Evolutionary conservation across 352 stramenopile genomes (phyloP).

Genomic region (Pilasporangium apinafurcum): DNA sequence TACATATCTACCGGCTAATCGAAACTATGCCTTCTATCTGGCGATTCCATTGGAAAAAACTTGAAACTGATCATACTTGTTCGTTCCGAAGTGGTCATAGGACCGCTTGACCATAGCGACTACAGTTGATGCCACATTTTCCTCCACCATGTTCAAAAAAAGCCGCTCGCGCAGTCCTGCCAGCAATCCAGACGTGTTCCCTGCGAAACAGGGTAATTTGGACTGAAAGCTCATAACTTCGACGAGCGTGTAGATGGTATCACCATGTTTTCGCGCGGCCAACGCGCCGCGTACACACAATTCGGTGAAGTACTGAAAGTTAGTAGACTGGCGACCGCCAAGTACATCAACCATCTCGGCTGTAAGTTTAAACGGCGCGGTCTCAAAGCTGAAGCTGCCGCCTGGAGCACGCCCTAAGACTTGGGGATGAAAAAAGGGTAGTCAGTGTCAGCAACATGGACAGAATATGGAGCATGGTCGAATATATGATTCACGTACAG

Average conservation of each 20-base stretch:
- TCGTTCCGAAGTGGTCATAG: slow-evolving; percentile 94
- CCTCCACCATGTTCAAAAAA: slow-evolving; percentile 57
- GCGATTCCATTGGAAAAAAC: slow-evolving; percentile 89
- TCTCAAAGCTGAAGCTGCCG: slow-evolving; percentile 95
- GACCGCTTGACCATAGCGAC: slow-evolving; percentile 91
- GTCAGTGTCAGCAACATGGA: not conserved
- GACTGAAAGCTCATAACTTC: slow-evolving; percentile 92
- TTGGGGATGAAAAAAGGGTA: slow-evolving; percentile 11
- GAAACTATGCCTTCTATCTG: slow-evolving; percentile 65
- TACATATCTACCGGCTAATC: no score
- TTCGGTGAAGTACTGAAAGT: slow-evolving; percentile 92
- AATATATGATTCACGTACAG: slow-evolving; percentile 58
- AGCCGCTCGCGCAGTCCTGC: slow-evolving; percentile 54
- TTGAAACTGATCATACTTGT: slow-evolving; percentile 95
- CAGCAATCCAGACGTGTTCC: slow-evolving; percentile 22
- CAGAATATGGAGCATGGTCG: no score
- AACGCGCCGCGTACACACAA: slow-evolving; percentile 94
- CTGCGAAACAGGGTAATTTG: slow-evolving; percentile 64
- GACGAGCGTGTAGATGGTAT: slow-evolving; percentile 92
- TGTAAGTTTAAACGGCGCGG: slow-evolving; percentile 96
- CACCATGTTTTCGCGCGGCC: slow-evolving; percentile 85
- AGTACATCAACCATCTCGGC: slow-evolving; percentile 94
- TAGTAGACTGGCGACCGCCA: slow-evolving; percentile 84
- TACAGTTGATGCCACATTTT: slow-evolving; percentile 63
- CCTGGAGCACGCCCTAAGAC: slow-evolving; percentile 72